Evolutionary conservation across 1,284 basidiomycete genomes (phyloP).

Genomic region (Jaminaea rosea): DNA sequence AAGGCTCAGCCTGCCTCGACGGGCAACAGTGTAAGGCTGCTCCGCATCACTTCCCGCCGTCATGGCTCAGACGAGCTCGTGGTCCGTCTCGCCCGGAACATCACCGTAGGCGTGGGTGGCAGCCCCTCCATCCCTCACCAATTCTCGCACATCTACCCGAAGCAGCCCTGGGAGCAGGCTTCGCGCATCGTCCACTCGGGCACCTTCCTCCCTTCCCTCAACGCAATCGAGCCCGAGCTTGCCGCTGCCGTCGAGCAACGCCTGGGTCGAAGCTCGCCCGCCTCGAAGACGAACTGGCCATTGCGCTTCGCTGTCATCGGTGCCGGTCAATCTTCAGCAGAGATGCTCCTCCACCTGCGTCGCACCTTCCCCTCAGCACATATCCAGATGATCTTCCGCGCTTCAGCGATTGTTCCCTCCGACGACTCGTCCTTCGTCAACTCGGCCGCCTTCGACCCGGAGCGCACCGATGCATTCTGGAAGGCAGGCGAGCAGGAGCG

Average conservation of each 20-base stretch:
- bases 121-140: constrained; percentile 23
- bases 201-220: constrained; percentile 34
- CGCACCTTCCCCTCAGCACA: constrained; percentile 36
- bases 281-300: constrained; percentile 1
- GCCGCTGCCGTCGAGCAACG: constrained; percentile 8
- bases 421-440: constrained; percentile 46
- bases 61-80: constrained; percentile 10
- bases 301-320: constrained; percentile 41
- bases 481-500: constrained; percentile 23
- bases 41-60: constrained; percentile 19
- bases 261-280: constrained; percentile 3
- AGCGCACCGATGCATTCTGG: constrained; percentile 43
- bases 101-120: constrained; percentile 40
- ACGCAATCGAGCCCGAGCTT: constrained; percentile 22
- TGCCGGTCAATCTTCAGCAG: constrained; percentile 41
- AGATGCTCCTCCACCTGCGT: constrained; percentile 41
- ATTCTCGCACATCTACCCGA: constrained; percentile 21
- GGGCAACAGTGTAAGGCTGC: constrained; percentile 16
- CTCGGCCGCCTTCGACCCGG: constrained; percentile 42
- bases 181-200: constrained; percentile 36
- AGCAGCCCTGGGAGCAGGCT: constrained; percentile 8
- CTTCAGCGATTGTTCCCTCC: constrained; percentile 38
- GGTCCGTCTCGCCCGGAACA: constrained; percentile 26
- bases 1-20: not conserved
- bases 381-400: constrained; percentile 40